These are phyloP conservation scores for Aspergillus clavatus DNA, from an alignment of 2,329 filamentous ascomycete genomes.

Conservation along the genomic window DNA sequence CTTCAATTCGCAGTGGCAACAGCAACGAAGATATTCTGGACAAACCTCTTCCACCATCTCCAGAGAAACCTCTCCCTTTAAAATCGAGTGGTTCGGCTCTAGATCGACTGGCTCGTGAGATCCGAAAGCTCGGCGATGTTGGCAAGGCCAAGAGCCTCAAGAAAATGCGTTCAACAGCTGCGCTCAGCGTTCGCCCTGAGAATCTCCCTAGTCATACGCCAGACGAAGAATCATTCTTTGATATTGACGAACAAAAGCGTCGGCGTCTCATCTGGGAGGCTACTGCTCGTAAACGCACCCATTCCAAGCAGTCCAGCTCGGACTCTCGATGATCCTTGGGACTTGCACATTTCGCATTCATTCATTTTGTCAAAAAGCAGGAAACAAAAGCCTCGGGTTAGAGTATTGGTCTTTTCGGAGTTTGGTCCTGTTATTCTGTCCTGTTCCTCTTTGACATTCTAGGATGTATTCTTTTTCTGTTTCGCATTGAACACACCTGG, in stretches of 20 bases:
- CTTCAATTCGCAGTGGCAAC: slow-evolving; percentile 36
- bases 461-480: slow-evolving; percentile 3
- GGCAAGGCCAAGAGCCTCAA: slow-evolving; percentile 24
- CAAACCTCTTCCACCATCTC: slow-evolving; percentile 41
- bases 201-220: slow-evolving; percentile 29
- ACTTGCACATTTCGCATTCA: neutral
- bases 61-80: slow-evolving; percentile 19
- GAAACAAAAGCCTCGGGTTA: slow-evolving; percentile 1
- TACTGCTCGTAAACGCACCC: slow-evolving; percentile 32
- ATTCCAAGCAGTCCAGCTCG: slow-evolving; percentile 20
- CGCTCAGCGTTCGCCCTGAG: slow-evolving; percentile 44
- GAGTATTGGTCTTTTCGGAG: neutral
- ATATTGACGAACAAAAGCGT: slow-evolving; percentile 47
- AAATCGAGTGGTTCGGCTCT: slow-evolving; percentile 46
- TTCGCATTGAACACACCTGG: slow-evolving; percentile 3
- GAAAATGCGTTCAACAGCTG: slow-evolving; percentile 51
- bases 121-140: slow-evolving; percentile 43
- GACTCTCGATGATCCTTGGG: slow-evolving; percentile 8
- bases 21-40: slow-evolving; percentile 31
- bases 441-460: neutral
- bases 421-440: neutral
- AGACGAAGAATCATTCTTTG: slow-evolving; percentile 41
- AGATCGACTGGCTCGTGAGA: slow-evolving; percentile 56
- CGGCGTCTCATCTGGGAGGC: slow-evolving; percentile 47
- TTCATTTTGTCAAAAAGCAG: slow-evolving; percentile 4